Percentiles rank a stretch among this genome's conserved stretches.
Conservation (phyloP, 116 monocot genomes). For the Cymodocea nodosa region DNA sequence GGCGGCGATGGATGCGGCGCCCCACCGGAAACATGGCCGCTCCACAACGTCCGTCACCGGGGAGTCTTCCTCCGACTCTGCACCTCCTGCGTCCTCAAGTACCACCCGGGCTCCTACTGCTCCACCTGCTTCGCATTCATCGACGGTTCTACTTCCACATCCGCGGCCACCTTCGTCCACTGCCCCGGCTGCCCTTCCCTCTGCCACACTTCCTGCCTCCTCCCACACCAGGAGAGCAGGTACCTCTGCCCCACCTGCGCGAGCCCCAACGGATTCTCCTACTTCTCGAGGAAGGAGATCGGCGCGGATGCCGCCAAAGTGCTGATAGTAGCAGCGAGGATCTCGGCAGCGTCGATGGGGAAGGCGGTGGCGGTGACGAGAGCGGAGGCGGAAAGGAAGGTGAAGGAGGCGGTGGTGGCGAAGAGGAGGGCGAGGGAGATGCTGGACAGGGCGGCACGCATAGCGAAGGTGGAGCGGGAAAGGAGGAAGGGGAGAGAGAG, state of each 20-base stretch:
- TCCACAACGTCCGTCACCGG: constrained; percentile 52
- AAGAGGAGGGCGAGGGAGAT: constrained; percentile 44
- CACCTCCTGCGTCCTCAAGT: constrained; percentile 65
- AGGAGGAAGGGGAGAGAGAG: constrained; percentile 4
- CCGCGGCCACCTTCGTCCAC: constrained; percentile 10
- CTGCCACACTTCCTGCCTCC: constrained; percentile 36
- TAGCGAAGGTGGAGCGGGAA: constrained; percentile 14
- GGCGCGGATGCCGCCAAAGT: constrained; percentile 22
- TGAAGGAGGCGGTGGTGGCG: constrained; percentile 31
- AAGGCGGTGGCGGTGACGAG: constrained; percentile 20
- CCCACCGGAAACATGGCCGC: constrained; percentile 38
- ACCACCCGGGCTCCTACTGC: constrained; percentile 57
- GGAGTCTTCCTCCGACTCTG: constrained; percentile 44
- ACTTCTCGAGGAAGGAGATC: constrained; percentile 17
- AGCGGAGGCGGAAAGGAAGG: constrained; percentile 47
- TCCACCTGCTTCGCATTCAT: constrained; percentile 45
- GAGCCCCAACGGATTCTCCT: constrained; percentile 20
- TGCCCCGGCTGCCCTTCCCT: constrained; percentile 28
- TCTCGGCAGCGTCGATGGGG: constrained; percentile 34
- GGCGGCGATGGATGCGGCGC: constrained; percentile 34
- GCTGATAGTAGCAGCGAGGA: constrained; percentile 34
- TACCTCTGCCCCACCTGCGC: constrained; percentile 50
- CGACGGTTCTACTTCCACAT: constrained; percentile 2
- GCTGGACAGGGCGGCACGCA: constrained; percentile 22
- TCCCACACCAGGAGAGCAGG: neutral